Conservation (phyloP, 2,329 filamentous ascomycete species). For the Dryadomyces quercus-mongolicae region DNA sequence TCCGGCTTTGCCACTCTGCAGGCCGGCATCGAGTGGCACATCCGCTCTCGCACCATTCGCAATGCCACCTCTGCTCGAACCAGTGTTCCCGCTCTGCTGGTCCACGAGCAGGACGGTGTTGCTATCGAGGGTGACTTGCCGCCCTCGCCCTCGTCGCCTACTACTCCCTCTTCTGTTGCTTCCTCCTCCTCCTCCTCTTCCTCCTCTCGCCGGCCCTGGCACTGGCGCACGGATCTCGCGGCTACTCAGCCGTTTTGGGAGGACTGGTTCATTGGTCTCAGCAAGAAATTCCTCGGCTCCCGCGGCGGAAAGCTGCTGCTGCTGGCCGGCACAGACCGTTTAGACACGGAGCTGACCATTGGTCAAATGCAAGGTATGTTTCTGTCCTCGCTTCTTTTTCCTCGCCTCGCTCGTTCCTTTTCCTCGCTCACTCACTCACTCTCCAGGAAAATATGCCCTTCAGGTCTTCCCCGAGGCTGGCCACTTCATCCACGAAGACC, state of each 20-base stretch:
- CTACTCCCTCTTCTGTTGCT: not conserved
- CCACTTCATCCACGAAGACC: slow-evolving; percentile 93
- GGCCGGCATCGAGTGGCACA: slow-evolving; percentile 86
- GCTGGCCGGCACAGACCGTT: slow-evolving; percentile 75
- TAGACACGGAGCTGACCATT: slow-evolving; percentile 88
- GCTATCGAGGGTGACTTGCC: not conserved
- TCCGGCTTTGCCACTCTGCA: slow-evolving; percentile 63
- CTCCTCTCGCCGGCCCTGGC: slow-evolving; percentile 41
- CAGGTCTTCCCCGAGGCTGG: slow-evolving; percentile 91
- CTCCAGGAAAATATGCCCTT: slow-evolving; percentile 75
- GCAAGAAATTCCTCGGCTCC: slow-evolving; percentile 72
- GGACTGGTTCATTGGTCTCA: slow-evolving; percentile 82
- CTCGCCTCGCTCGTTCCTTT: not conserved
- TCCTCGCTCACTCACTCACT: too few relatives aligned
- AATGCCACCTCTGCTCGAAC: slow-evolving; percentile 73
- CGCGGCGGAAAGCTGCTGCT: slow-evolving; percentile 75
- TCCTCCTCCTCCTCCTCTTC: not conserved
- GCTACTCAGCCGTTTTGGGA: slow-evolving; percentile 88
- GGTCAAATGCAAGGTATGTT: slow-evolving; percentile 84
- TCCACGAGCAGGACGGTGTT: slow-evolving; percentile 24
- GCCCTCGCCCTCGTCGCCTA: not conserved
- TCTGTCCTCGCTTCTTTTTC: not conserved
- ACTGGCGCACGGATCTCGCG: slow-evolving; percentile 75
- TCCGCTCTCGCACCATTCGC: slow-evolving; percentile 75
- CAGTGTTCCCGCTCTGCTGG: slow-evolving; percentile 72